phyloP scores from a whole-genome alignment of 176 grass and related monocot species.

The Oryza brachyantha region DNA sequence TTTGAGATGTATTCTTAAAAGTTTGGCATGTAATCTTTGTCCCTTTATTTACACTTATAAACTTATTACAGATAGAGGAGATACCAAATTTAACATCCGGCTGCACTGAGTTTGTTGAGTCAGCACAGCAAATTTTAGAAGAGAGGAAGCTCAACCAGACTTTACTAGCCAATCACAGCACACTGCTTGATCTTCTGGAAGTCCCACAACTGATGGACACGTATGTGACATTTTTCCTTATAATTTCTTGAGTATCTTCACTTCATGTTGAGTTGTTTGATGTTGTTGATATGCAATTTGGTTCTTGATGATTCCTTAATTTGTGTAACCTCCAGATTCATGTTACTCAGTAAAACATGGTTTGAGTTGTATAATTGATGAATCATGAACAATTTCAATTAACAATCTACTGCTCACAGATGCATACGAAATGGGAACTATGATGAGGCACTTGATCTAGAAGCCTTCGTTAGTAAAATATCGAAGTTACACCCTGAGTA shows the following conservation, averaged over 20 bases:
- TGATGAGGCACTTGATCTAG: slow-evolving; percentile 96
- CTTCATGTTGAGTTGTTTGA: neutral
- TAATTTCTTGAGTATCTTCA: neutral
- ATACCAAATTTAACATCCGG: slow-evolving; percentile 98
- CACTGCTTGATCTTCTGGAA: slow-evolving; percentile 97
- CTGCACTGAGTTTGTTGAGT: slow-evolving; percentile 95
- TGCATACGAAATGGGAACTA: slow-evolving; percentile 99
- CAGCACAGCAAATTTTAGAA: slow-evolving; percentile 94
- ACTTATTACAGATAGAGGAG: slow-evolving; percentile 79
- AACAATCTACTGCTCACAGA: slow-evolving; percentile 41
- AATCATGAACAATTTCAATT: neutral
- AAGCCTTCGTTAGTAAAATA: slow-evolving; percentile 90
- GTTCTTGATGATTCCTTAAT: slow-evolving; percentile 3
- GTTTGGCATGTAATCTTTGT: slow-evolving; percentile 32
- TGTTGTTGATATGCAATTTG: neutral
- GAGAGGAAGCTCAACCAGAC: slow-evolving; percentile 98
- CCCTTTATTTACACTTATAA: neutral
- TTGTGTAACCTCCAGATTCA: neutral
- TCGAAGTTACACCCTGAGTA: slow-evolving; percentile 93
- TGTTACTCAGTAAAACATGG: neutral
- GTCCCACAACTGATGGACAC: slow-evolving; percentile 97
- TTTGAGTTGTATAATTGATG: slow-evolving; percentile 16
- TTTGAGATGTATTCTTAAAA: neutral
- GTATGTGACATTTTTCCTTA: slow-evolving; percentile 49
- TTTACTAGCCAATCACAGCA: slow-evolving; percentile 88